Evolutionary conservation across 108 stramenopile genomes (phyloP).

Genomic region (Pseudonitzschia multistriata): DNA sequence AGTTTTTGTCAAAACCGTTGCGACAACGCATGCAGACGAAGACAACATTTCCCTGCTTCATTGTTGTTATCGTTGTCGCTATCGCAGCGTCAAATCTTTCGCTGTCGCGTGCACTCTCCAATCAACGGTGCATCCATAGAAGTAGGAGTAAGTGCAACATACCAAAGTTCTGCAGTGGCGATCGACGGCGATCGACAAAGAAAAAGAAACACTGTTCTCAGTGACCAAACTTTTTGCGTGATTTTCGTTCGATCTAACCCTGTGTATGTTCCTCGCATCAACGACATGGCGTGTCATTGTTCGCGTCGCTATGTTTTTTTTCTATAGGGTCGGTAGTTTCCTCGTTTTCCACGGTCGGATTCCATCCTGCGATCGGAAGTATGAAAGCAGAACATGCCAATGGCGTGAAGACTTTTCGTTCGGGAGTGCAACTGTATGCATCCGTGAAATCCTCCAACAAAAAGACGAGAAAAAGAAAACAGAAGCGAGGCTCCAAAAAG

Average conservation of each 20-base stretch:
- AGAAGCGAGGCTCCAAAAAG: background rate
- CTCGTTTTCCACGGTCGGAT: too few species aligned
- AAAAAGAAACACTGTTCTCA: background rate
- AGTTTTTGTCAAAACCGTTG: too few species aligned
- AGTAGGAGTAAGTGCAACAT: background rate
- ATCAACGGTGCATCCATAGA: background rate
- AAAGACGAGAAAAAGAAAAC: background rate
- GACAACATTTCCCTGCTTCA: too few species aligned
- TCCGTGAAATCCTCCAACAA: conserved; percentile 13
- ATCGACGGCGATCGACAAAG: too few species aligned
- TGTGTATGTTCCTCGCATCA: too few species aligned
- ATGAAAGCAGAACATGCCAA: too few species aligned
- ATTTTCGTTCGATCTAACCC: background rate
- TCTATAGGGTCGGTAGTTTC: too few species aligned
- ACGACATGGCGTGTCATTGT: too few species aligned
- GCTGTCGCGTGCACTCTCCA: background rate
- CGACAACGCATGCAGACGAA: too few species aligned
- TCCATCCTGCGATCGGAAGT: too few species aligned
- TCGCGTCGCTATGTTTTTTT: too few species aligned
- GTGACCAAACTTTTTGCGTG: background rate
- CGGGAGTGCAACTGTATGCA: background rate
- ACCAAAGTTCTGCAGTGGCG: too few species aligned
- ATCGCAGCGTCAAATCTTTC: background rate
- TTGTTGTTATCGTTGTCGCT: background rate
- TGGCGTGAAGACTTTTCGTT: background rate